Percentiles rank a stretch among this genome's conserved stretches.
Conservation (phyloP, 2,329 filamentous ascomycete genomes). For the Trichoderma breve region DNA sequence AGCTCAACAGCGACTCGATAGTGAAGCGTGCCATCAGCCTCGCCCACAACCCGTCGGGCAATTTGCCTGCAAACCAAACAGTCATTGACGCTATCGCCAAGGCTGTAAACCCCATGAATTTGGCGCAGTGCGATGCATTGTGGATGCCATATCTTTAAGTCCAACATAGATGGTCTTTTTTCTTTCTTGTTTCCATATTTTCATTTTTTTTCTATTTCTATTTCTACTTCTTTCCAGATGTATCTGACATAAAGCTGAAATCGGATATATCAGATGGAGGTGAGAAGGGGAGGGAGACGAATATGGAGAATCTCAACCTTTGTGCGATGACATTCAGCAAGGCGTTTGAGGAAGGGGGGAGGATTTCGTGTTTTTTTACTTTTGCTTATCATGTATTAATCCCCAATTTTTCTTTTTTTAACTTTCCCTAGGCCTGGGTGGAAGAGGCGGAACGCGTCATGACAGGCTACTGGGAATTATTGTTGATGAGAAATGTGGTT, state of each 20-base stretch:
- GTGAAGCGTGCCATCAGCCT: conserved; percentile 86
- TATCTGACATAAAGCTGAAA: background rate
- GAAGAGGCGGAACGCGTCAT: background rate
- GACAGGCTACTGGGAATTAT: background rate
- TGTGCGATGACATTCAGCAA: conserved; percentile 14
- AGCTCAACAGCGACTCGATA: conserved; percentile 84
- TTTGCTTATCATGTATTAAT: background rate
- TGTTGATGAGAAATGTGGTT: conserved; percentile 10
- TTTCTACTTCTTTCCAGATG: background rate
- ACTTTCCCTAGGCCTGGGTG: background rate
- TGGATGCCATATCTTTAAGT: conserved; percentile 94
- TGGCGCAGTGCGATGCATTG: conserved; percentile 84
- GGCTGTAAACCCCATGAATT: conserved; percentile 86
- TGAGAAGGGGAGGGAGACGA: background rate
- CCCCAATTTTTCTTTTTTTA: background rate
- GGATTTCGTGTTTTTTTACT: background rate
- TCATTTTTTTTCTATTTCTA: background rate
- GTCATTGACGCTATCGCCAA: conserved; percentile 92
- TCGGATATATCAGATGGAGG: background rate
- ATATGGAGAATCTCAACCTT: background rate
- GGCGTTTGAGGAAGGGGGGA: background rate
- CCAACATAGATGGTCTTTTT: background rate
- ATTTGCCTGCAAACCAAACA: conserved; percentile 92
- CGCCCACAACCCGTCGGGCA: conserved; percentile 73
- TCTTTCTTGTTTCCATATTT: background rate